Base-by-base conservation (phyloP, 768 basidiomycete genomes). In the Cystoderma amianthinum region DNA sequence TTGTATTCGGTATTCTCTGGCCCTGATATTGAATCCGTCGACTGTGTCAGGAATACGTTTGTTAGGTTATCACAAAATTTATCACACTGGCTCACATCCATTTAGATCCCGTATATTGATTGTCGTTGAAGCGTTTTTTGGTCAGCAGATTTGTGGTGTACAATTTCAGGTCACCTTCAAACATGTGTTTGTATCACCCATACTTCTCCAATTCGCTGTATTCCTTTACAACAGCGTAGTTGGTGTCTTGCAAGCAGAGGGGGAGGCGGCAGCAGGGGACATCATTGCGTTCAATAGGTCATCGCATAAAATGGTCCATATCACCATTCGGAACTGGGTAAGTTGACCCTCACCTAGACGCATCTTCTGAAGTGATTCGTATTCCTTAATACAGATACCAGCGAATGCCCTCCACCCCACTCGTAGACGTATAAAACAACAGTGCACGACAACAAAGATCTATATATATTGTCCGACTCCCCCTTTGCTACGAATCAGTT, bases 141-240 rank as follows among this genome's bases (percentile, higher is more conserved):
- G n/a, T n/a, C n/a, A n/a, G n/a, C n/a, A n/a, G n/a, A n/a, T n/a
- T n/a, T n/a, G n/a, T n/a, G n/a, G n/a, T n/a, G n/a, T n/a, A n/a
- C n/a, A n/a, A n/a, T n/a, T n/a, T n/a, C n/a, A n/a, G n/a, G n/a
- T n/a, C n/a, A n/a, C n/a, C n/a, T n/a, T n/a, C n/a, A n/a, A n/a
- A n/a, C n/a, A n/a, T n/a, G n/a, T n/a, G n/a, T n/a, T n/a, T n/a
- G n/a, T n/a, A n/a, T n/a, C n/a, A n/a, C n/a, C n/a, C n/a, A n/a
- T n/a, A n/a, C n/a, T n/a, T n/a, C n/a, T n/a, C n/a, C n/a, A n/a
- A n/a, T n/a, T n/a, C n/a, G 58, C 55, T 9, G 45, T 54, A 1
- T 60, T 62, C 39, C 45, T 59, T 52, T 53, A 53, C 17, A 39
- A 44, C 4, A 57, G 56, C 7, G 45, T 56, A 28, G 51, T 55